Base-by-base conservation (phyloP, 176 grass and related monocot species). In the Olyra latifolia region DNA sequence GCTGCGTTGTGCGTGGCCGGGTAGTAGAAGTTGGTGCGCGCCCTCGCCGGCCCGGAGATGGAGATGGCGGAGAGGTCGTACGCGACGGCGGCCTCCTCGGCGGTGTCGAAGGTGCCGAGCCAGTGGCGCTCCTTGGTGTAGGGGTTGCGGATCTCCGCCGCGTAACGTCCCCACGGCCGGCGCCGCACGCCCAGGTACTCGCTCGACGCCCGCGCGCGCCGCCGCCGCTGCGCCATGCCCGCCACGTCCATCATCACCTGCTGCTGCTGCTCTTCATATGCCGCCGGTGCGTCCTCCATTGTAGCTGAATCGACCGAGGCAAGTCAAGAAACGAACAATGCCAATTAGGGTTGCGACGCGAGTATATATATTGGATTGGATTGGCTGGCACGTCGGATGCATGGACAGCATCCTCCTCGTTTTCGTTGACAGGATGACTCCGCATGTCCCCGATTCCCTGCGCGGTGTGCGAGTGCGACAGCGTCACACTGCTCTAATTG, bases 51-150 rank as follows among this genome's bases (percentile, higher is more conserved):
- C 4, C 93, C 93, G 24, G 80, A 76, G 63, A 93, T 90, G 71
- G 93, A 64, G 76, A 97, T 84, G 60, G 93, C 75, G 0, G 89
- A 87, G 58, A 91, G 80, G 72, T 94, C 92, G 38, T 94, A 94
- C 14, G 92, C 88, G 7, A 94, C 60, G 15, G 92, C 92, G 2
- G 91, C 88, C 66, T 90, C 88, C 85, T 93, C 84, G 11, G 91
- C 87, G 5, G 87, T 93, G 77, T 90, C 91, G 38, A 93, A 93
- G 16, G 91, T 93, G 12, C 88, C 91, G 15, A 93, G 84, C 92
- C 89, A 91, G 81, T 82, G 93, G 27, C 93, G 86, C 82, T 97
- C 90, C 73, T 97, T 97, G 28, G 93, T 97, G 49, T 77, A 83
- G 4, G 88, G 91, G 88, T 94, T 88, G 20, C 91, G 74, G 49